phyloP scores from a whole-genome alignment of 495 filamentous ascomycete genomes.

The Neurospora sp. region DNA sequence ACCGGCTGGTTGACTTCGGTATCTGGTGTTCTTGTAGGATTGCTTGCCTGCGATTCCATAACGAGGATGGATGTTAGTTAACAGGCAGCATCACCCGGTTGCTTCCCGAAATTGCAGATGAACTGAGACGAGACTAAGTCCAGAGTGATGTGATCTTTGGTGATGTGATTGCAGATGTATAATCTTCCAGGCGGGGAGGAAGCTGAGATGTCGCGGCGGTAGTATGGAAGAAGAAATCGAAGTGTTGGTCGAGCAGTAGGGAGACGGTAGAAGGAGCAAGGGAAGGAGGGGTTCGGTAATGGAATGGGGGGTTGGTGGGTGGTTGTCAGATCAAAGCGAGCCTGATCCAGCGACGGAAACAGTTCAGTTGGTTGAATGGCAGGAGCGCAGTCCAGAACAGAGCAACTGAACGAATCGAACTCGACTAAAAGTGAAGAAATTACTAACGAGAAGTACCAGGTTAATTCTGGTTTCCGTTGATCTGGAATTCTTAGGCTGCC shows the following conservation, averaged over 20 bases:
- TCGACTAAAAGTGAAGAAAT: not conserved
- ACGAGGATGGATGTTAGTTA: constrained; percentile 17
- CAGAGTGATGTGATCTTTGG: not conserved
- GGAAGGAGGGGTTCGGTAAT: not conserved
- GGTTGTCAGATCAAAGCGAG: not conserved
- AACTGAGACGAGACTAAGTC: not conserved
- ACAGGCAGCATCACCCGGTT: not conserved
- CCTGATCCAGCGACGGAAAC: not conserved
- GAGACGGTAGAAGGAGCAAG: constrained; percentile 1
- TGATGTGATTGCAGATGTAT: not conserved
- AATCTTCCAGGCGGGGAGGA: not conserved
- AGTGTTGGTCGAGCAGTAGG: not conserved
- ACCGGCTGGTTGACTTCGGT: constrained; percentile 1
- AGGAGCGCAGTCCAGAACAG: not conserved
- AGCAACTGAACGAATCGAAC: not conserved
- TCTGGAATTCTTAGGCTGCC: not conserved
- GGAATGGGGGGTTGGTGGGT: not conserved
- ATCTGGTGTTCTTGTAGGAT: constrained; percentile 1
- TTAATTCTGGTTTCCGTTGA: not conserved
- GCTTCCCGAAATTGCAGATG: not conserved
- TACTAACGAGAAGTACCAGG: not conserved
- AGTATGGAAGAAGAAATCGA: not conserved
- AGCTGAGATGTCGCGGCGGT: not conserved
- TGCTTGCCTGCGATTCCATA: constrained; percentile 33
- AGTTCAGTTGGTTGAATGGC: not conserved